These are phyloP conservation scores for Lentinula aciculospora DNA, from an alignment of 768 basidiomycete species.

Conservation along the genomic window DNA sequence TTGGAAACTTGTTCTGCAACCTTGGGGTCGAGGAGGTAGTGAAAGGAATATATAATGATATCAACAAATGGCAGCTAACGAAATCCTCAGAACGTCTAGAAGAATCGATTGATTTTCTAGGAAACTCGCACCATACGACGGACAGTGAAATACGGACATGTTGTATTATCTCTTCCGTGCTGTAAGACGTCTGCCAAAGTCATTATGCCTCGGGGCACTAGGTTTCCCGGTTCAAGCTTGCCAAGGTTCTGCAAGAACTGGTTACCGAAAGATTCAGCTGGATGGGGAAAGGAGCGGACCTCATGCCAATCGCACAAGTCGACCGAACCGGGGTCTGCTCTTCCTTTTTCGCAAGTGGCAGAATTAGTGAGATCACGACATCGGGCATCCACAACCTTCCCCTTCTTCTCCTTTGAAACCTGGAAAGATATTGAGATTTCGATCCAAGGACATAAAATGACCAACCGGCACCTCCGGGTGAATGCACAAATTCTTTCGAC, in stretches of 20 bases:
- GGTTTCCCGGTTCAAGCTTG: slow-evolving; percentile 71
- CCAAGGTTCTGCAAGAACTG: slow-evolving; percentile 61
- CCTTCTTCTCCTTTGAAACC: slow-evolving; percentile 98
- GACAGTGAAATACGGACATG: slow-evolving; percentile 95
- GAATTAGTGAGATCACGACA: slow-evolving; percentile 94
- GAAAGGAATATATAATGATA: slow-evolving; percentile 97
- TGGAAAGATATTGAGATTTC: slow-evolving; percentile 21
- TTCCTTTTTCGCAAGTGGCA: slow-evolving; percentile 74
- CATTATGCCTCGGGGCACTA: slow-evolving; percentile 85
- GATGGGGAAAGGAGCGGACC: slow-evolving; percentile 38
- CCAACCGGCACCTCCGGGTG: slow-evolving; percentile 71
- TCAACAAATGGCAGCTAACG: slow-evolving; percentile 92
- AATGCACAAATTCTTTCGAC: slow-evolving; percentile 93
- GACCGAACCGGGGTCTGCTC: slow-evolving; percentile 83
- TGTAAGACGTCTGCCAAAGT: slow-evolving; percentile 91
- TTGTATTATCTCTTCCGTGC: slow-evolving; percentile 77
- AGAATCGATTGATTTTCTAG: neutral
- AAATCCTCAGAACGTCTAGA: neutral
- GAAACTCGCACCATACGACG: slow-evolving; percentile 77
- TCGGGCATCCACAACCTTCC: slow-evolving; percentile 92
- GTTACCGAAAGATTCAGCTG: slow-evolving; percentile 2
- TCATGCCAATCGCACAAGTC: slow-evolving; percentile 96
- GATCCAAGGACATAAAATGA: neutral
- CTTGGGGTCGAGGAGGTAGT: slow-evolving; percentile 97
- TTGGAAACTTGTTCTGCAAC: slow-evolving; percentile 99